phyloP scores from a whole-genome alignment of 1,139 yeast species.

The Arxiozyma heterogenica region DNA sequence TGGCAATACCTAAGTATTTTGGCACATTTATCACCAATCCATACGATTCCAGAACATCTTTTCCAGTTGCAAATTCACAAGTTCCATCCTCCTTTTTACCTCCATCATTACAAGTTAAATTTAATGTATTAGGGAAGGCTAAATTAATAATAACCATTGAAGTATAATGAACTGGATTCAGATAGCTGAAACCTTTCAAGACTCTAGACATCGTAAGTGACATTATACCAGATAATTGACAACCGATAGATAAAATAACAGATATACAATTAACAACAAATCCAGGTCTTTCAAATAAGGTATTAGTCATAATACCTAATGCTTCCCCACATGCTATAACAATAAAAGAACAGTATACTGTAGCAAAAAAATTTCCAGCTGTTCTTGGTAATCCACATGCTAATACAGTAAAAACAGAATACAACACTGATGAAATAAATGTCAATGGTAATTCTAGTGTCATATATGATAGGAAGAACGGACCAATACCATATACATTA shows the following conservation, averaged over 20 bases:
- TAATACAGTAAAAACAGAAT: constrained; percentile 54
- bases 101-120: constrained; percentile 38
- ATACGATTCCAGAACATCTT: constrained; percentile 40
- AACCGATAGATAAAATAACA: constrained; percentile 54
- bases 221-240: constrained; percentile 83
- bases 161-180: constrained; percentile 66
- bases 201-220: constrained; percentile 65
- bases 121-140: constrained; percentile 36
- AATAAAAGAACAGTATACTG: constrained; percentile 47
- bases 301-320: constrained; percentile 67
- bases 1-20: constrained; percentile 32
- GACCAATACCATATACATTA: constrained; percentile 56
- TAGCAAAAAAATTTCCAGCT: constrained; percentile 56
- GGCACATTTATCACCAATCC: constrained; percentile 33
- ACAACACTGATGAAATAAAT: constrained; percentile 48
- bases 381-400: constrained; percentile 69
- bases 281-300: constrained; percentile 68
- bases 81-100: constrained; percentile 27
- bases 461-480: constrained; percentile 59
- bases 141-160: constrained; percentile 46
- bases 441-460: constrained; percentile 70
- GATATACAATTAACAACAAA: constrained; percentile 68
- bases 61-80: constrained; percentile 43
- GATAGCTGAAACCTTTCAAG: constrained; percentile 58
- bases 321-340: constrained; percentile 74